phyloP scores from a whole-genome alignment of 352 stramenopile genomes.

The Blastocystis sp. region DNA sequence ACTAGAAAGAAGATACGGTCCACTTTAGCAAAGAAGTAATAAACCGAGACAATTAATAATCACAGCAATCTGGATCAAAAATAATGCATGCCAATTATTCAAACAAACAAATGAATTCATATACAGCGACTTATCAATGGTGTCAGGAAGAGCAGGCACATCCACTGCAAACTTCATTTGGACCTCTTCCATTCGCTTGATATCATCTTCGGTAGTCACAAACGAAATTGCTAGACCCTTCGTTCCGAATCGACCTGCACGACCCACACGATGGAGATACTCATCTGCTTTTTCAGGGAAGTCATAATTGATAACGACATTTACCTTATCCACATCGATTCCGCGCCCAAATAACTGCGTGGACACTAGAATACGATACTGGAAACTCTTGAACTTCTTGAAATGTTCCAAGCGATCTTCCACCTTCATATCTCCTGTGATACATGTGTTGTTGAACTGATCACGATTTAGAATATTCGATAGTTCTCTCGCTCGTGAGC shows the following conservation, averaged over 20 bases:
- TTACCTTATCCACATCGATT: slow-evolving; percentile 99
- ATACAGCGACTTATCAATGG: slow-evolving; percentile 98
- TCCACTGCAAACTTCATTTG: slow-evolving; percentile 98
- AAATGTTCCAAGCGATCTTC: slow-evolving; percentile 85
- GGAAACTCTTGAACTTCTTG: slow-evolving; percentile 99
- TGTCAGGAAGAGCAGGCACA: slow-evolving; percentile 95
- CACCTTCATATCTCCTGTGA: slow-evolving; percentile 84
- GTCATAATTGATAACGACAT: slow-evolving; percentile 99
- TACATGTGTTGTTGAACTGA: slow-evolving; percentile 99
- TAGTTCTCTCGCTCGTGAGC: slow-evolving; percentile 85
- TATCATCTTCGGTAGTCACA: slow-evolving; percentile 92
- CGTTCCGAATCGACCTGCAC: slow-evolving; percentile 96
- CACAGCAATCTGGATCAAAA: no score
- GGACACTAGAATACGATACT: slow-evolving; percentile 97
- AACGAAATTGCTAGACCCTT: slow-evolving; percentile 99
- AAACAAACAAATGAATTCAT: slow-evolving; percentile 69
- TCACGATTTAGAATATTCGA: slow-evolving; percentile 95
- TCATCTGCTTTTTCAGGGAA: slow-evolving; percentile 92
- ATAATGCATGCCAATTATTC: not conserved
- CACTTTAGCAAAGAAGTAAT: no score
- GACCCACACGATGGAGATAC: slow-evolving; percentile 94
- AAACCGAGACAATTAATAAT: no score
- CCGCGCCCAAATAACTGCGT: slow-evolving; percentile 98
- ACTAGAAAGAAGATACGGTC: no score
- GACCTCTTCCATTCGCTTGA: slow-evolving; percentile 93